These are phyloP conservation scores for Dioscorea alata DNA, from an alignment of 106 monocot genomes.

Conservation along the genomic window DNA sequence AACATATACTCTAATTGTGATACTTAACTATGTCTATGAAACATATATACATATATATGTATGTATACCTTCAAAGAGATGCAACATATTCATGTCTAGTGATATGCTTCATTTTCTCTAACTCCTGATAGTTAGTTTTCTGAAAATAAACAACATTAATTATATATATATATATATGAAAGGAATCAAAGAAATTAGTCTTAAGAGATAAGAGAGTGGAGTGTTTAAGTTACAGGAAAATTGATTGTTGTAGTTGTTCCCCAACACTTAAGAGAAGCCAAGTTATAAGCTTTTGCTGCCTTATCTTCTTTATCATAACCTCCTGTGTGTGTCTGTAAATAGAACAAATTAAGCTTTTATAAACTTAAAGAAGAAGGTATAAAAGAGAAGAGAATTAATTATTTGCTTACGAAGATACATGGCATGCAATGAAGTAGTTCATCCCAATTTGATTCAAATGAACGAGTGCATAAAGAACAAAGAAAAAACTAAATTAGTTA, in stretches of 20 bases:
- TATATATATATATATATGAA: too few species aligned
- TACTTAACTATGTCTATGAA: too few species aligned
- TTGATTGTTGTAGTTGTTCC: slow-evolving; percentile 94
- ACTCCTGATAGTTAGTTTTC: slow-evolving; percentile 84
- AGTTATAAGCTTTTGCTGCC: slow-evolving; percentile 94
- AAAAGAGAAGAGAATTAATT: not conserved
- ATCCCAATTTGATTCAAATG: not conserved
- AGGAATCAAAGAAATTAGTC: too few species aligned
- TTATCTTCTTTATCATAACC: slow-evolving; percentile 99
- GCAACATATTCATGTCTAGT: slow-evolving; percentile 97
- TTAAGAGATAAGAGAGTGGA: too few species aligned
- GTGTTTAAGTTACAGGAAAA: slow-evolving; percentile 55
- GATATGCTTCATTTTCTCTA: slow-evolving; percentile 99
- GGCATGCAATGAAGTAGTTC: slow-evolving; percentile 17
- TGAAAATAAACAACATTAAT: slow-evolving; percentile 12
- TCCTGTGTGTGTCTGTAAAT: slow-evolving; percentile 23
- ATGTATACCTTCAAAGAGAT: slow-evolving; percentile 78
- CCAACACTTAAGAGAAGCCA: slow-evolving; percentile 98
- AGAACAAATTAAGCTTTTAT: not conserved
- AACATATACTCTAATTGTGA: too few species aligned
- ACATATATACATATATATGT: not conserved
- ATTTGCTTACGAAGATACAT: slow-evolving; percentile 77
- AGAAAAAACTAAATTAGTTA: not conserved
- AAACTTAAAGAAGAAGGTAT: not conserved
- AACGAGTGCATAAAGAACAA: not conserved